Evolutionary conservation across 192 early-diverging fungal genomes (phyloP).

Genomic region (Geranomyces variabilis): DNA sequence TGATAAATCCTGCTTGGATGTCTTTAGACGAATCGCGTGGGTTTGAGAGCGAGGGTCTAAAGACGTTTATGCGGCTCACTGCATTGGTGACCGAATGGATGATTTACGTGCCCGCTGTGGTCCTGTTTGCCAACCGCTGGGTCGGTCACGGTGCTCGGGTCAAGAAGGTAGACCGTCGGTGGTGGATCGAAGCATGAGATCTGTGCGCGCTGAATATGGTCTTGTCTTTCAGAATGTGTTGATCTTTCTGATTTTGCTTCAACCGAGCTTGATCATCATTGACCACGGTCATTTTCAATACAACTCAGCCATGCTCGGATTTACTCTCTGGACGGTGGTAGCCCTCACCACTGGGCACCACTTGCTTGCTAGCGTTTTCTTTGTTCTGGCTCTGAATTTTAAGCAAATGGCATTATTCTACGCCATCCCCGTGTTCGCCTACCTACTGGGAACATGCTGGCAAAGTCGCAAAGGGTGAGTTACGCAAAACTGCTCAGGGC

Average conservation of each 20-base stretch:
- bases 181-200: too few species aligned
- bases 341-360: constrained; percentile 66
- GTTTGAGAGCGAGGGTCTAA: constrained; percentile 69
- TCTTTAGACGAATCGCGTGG: constrained; percentile 86
- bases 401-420: constrained; percentile 99
- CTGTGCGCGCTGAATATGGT: too few species aligned
- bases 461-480: constrained; percentile 44
- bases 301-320: constrained; percentile 96
- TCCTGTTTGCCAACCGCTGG: constrained; percentile 57
- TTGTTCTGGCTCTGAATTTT: constrained; percentile 83
- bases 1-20: constrained; percentile 83
- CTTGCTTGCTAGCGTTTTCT: constrained; percentile 74
- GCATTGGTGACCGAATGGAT: constrained; percentile 75
- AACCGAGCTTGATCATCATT: constrained; percentile 88
- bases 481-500: background rate
- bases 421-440: constrained; percentile 88
- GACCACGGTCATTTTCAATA: constrained; percentile 99
- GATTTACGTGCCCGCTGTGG: constrained; percentile 77
- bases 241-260: constrained; percentile 70
- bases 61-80: constrained; percentile 89
- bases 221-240: constrained; percentile 26
- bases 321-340: constrained; percentile 75
- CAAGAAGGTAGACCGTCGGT: background rate
- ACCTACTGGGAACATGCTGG: constrained; percentile 76
- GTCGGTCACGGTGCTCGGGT: background rate